Evolutionary conservation across 441 rosid species (phyloP).

Genomic region (Erodium moschatum): DNA sequence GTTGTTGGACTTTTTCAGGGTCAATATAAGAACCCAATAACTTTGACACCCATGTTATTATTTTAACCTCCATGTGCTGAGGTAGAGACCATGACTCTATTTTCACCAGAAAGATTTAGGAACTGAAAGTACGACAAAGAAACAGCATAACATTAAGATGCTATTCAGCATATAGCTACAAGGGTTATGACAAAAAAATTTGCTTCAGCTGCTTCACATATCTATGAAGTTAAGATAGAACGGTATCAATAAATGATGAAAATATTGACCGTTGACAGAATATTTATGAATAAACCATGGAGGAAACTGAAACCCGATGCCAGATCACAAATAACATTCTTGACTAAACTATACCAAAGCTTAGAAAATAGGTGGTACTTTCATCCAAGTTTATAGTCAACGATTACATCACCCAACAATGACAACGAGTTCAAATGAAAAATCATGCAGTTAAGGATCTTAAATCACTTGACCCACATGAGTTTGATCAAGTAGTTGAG

Average conservation of each 20-base stretch:
- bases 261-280: background rate
- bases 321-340: background rate
- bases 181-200: too few species aligned
- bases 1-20: background rate
- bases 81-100: background rate
- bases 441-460: background rate
- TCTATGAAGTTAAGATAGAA: too few species aligned
- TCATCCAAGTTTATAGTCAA: background rate
- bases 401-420: background rate
- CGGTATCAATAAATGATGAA: too few species aligned
- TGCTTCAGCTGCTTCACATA: too few species aligned
- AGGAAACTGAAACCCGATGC: background rate
- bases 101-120: background rate
- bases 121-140: slow-evolving; percentile 1
- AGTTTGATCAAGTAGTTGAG: background rate
- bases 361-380: background rate
- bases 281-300: background rate
- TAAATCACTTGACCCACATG: background rate
- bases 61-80: background rate
- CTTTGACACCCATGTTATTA: background rate
- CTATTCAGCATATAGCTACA: too few species aligned
- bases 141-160: slow-evolving; percentile 4
- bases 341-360: background rate
- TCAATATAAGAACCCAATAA: background rate
- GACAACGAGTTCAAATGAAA: background rate